Evolutionary conservation across 768 basidiomycete genomes (phyloP).

Genomic region (Daedaleopsis sinensis): DNA sequence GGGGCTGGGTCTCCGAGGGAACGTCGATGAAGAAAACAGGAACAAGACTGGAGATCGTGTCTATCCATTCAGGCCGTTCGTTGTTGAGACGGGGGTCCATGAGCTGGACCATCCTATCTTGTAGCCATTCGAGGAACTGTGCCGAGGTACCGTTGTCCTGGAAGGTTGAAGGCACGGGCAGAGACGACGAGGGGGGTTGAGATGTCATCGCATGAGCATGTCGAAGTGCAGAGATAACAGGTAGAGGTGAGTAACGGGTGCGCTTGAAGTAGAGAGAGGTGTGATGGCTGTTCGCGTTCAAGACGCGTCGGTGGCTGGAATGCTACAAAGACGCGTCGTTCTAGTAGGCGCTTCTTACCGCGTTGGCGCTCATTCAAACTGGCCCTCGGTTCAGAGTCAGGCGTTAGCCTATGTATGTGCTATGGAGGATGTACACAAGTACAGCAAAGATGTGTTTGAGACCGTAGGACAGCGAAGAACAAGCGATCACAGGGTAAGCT

Average conservation of each 20-base stretch:
- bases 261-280: background rate
- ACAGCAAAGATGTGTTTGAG: background rate
- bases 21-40: background rate
- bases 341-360: no score
- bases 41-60: conserved; percentile 37
- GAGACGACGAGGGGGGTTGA: conserved; percentile 14
- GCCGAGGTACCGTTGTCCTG: conserved; percentile 20
- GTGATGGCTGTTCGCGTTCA: background rate
- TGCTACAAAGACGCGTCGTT: background rate
- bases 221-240: background rate
- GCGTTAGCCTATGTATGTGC: background rate
- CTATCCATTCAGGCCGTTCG: conserved; percentile 10
- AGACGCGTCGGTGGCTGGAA: background rate
- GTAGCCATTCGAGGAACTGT: conserved; percentile 20
- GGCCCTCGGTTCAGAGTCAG: no score
- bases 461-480: background rate
- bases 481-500: conserved; percentile 7
- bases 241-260: background rate
- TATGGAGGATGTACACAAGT: background rate
- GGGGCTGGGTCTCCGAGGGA: conserved; percentile 23
- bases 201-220: conserved; percentile 10
- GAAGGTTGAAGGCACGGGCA: conserved; percentile 23
- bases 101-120: conserved; percentile 11
- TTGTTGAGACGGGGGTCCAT: conserved; percentile 10
- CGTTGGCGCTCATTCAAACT: background rate